Evolutionary conservation across 116 monocot species (phyloP).

Genomic region (Zostera marina): DNA sequence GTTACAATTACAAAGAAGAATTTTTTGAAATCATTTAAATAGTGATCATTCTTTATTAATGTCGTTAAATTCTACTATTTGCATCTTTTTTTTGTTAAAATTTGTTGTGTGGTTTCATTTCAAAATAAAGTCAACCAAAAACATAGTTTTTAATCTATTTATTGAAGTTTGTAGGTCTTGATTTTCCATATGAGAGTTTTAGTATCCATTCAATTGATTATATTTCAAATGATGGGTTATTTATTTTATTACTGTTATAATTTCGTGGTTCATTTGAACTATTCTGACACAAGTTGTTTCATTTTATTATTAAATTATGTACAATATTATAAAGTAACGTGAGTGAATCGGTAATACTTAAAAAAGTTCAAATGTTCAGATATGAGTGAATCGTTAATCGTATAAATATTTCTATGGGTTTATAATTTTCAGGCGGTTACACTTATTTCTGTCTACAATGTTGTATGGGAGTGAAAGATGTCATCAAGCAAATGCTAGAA

Average conservation of each 20-base stretch:
- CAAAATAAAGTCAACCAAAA: background rate
- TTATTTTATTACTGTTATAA: background rate
- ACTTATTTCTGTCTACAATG: slow-evolving; percentile 60
- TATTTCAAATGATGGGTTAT: background rate
- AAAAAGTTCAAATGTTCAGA: too few species aligned
- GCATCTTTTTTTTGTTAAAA: background rate
- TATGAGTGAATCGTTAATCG: too few species aligned
- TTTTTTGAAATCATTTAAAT: too few species aligned
- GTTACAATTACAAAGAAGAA: too few species aligned
- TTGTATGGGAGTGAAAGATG: slow-evolving; percentile 59
- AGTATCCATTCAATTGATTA: background rate
- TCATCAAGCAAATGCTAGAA: slow-evolving; percentile 25
- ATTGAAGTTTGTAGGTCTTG: background rate
- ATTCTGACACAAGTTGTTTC: too few species aligned
- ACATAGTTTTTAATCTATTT: background rate
- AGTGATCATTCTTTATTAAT: background rate
- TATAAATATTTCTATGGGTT: background rate
- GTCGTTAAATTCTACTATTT: background rate
- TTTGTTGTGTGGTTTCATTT: background rate
- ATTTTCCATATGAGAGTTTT: too few species aligned
- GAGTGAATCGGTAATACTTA: too few species aligned
- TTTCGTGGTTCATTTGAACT: background rate
- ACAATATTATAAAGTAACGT: too few species aligned
- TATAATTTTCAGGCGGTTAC: slow-evolving; percentile 49
- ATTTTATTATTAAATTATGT: too few species aligned